These are phyloP conservation scores for Pythium pyrilobum DNA, from an alignment of 352 stramenopile genomes.

Conservation along the genomic window DNA sequence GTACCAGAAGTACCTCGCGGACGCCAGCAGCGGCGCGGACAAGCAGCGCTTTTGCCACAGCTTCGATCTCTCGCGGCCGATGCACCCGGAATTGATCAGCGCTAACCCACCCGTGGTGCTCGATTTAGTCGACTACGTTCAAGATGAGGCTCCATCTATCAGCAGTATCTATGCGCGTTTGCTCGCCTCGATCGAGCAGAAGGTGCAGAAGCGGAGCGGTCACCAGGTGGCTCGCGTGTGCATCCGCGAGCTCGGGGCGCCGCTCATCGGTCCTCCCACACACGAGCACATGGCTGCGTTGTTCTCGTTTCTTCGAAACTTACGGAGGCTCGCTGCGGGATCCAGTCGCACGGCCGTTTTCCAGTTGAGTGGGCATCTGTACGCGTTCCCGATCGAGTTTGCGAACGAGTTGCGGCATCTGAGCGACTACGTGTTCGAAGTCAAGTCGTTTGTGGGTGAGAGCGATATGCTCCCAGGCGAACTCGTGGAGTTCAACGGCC, in stretches of 20 bases:
- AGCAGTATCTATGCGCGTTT: slow-evolving; percentile 26
- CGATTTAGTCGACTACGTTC: slow-evolving; percentile 8
- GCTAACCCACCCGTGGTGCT: slow-evolving; percentile 35
- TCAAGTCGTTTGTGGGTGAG: slow-evolving; percentile 54
- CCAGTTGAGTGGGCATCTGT: slow-evolving; percentile 25
- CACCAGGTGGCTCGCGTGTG: slow-evolving; percentile 39
- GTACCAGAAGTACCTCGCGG: slow-evolving; percentile 55
- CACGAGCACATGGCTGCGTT: slow-evolving; percentile 37
- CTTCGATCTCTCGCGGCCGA: slow-evolving; percentile 60
- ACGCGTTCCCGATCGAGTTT: slow-evolving; percentile 25
- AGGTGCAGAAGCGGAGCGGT: slow-evolving; percentile 12
- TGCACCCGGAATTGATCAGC: slow-evolving; percentile 41
- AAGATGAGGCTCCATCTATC: background rate
- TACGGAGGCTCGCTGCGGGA: slow-evolving; percentile 23
- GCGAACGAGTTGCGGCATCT: slow-evolving; percentile 41
- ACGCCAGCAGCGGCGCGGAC: background rate
- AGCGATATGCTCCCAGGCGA: slow-evolving; percentile 51
- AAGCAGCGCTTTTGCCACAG: slow-evolving; percentile 61
- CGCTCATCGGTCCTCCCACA: slow-evolving; percentile 26
- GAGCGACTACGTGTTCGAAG: slow-evolving; percentile 52
- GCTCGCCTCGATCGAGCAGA: slow-evolving; percentile 19
- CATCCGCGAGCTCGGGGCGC: slow-evolving; percentile 39
- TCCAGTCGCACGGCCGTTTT: slow-evolving; percentile 18
- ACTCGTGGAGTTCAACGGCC: slow-evolving; percentile 52
- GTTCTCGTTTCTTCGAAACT: slow-evolving; percentile 28